Evolutionary conservation across 2,329 filamentous ascomycete genomes (phyloP), one percentile per base, ranked within the genome.

Genomic region (Stachybotrys chlorohalonatus): DNA sequence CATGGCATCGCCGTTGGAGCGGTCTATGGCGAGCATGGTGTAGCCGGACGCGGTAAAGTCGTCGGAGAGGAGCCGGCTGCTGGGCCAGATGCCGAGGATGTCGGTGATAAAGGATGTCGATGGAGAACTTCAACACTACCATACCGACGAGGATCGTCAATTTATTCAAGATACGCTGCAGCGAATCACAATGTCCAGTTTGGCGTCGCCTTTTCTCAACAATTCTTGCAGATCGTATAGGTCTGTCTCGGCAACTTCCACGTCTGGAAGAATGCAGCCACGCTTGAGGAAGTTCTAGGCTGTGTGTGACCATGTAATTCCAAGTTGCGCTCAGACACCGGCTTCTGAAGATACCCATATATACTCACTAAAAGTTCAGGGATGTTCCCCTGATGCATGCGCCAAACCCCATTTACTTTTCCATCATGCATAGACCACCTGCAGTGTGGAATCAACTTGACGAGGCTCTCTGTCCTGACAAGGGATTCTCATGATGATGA

Each of bases 41-140:
- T 66, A 66, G 42, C 64, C 63, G 42, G 58, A 58, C 51, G 58
- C 56, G 48, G 64, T 63, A 52, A 64, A 63, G 47, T 62, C 55
- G 57, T 66, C 63, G 59, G 76, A 69, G 6, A 64, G 36, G 6
- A 65, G 60, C 53, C 62, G 55, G 53, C 52, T 58, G 55, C 65
- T 65, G 31, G 52, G 17, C 74, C 74, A 78, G 65, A 78, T 72
- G 58, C 77, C 72, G 57, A 78, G 68, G 55, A 78, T 68, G 58
- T 81, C 78, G 11, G 74, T 71, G 8, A 53, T 30, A 69, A 13
- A 80, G 68, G 57, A 80, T 70, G 47, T 63, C 64, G 6, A 50
- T 47, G 1, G 45, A 51, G 4, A 4, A 24, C 24, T 24, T 24
- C 24, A 24, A 24, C 24, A 4, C 24, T 24, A 24, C 24, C 24